phyloP scores from a whole-genome alignment of 2,329 filamentous ascomycete species.

The Leptographium radiaticola region DNA sequence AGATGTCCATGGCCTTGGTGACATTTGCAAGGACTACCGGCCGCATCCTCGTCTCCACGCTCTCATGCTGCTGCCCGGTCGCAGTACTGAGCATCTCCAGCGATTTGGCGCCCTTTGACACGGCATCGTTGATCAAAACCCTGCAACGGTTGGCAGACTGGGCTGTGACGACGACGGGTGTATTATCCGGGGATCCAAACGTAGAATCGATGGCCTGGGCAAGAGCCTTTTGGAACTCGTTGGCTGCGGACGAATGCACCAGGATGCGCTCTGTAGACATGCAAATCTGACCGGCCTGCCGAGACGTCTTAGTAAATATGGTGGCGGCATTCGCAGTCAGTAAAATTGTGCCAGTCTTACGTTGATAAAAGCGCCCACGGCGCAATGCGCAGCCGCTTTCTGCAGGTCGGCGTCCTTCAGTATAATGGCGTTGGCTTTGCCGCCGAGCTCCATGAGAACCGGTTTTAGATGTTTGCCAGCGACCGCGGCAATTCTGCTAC shows the following conservation, averaged over 20 bases:
- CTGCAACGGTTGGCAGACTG: too few species aligned
- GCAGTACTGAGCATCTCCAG: conserved; percentile 28
- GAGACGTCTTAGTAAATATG: too few species aligned
- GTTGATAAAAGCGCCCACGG: conserved; percentile 52
- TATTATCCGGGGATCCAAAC: too few species aligned
- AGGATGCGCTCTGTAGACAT: conserved; percentile 71
- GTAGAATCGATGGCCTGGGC: conserved; percentile 10
- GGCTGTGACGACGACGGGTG: too few species aligned
- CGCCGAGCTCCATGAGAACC: conserved; percentile 67
- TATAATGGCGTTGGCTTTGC: conserved; percentile 68
- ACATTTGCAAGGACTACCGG: conserved; percentile 49
- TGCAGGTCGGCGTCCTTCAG: conserved; percentile 69
- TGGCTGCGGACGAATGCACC: conserved; percentile 34
- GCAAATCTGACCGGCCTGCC: conserved; percentile 66
- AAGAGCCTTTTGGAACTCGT: conserved; percentile 26
- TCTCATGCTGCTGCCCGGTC: too few species aligned
- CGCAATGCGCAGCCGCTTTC: conserved; percentile 54
- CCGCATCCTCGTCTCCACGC: too few species aligned
- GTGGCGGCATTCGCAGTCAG: too few species aligned
- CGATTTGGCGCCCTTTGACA: conserved; percentile 44
- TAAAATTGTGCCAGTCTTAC: neutral
- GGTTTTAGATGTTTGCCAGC: conserved; percentile 69
- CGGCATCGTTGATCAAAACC: too few species aligned
- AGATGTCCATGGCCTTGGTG: conserved; percentile 60
- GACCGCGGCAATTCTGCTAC: conserved; percentile 55